These are phyloP conservation scores for Aspergillus sp. DNA, from an alignment of 2,329 filamentous ascomycete genomes.

Conservation along the genomic window DNA sequence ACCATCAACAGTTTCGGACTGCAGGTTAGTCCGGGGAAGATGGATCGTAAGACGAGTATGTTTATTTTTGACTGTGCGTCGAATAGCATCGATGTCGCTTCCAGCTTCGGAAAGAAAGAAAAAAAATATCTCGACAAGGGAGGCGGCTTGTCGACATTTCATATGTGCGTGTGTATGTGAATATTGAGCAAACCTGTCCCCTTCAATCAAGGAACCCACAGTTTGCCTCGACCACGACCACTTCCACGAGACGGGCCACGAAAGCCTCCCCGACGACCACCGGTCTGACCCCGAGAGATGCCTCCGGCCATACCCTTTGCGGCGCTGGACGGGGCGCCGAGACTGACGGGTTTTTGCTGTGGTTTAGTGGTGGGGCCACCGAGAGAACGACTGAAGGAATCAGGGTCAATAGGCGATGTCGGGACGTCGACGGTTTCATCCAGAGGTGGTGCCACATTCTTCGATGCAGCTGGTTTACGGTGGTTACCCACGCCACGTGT, in stretches of 20 bases:
- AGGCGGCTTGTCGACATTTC: too few species aligned
- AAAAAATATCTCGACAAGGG: background rate
- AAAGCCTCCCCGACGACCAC: conserved; percentile 26
- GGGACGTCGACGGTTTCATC: conserved; percentile 36
- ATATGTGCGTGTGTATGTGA: too few species aligned
- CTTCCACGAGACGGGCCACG: conserved; percentile 29
- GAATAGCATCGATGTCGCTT: conserved; percentile 14
- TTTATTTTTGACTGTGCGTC: conserved; percentile 9
- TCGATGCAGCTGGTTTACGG: conserved; percentile 23
- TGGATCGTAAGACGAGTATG: conserved; percentile 2
- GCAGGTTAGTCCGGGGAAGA: background rate
- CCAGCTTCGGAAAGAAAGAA: conserved; percentile 5
- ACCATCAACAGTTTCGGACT: conserved; percentile 11
- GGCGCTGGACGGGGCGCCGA: conserved; percentile 25
- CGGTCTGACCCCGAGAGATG: conserved; percentile 23
- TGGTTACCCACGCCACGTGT: conserved; percentile 17
- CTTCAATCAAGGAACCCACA: conserved; percentile 38
- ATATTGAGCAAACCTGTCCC: conserved; percentile 8
- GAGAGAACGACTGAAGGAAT: conserved; percentile 40
- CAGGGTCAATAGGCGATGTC: conserved; percentile 40
- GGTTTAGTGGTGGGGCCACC: conserved; percentile 18
- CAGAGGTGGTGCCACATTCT: conserved; percentile 14
- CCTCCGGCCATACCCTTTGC: conserved; percentile 25
- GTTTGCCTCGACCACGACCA: conserved; percentile 34
- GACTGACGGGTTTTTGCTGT: conserved; percentile 14